phyloP scores from a whole-genome alignment of 1,284 basidiomycete species.

The Pulchroboletus neoregius region DNA sequence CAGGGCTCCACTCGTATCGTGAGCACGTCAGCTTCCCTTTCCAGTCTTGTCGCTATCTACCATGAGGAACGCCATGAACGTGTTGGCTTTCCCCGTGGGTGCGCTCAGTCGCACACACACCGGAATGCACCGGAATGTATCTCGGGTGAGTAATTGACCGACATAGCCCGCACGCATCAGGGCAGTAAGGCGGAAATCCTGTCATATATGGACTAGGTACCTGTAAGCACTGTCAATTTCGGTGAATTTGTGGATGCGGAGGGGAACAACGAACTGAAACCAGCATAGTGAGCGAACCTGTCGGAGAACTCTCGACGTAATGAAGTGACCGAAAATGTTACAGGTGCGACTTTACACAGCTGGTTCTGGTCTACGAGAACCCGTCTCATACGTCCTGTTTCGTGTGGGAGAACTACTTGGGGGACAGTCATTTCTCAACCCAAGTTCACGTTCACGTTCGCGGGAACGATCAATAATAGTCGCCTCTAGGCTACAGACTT shows the following conservation, averaged over 20 bases:
- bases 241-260: constrained; percentile 1
- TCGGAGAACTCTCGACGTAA: no score
- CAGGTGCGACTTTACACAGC: background rate
- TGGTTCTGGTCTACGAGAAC: background rate
- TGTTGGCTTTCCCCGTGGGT: background rate
- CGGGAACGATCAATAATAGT: background rate
- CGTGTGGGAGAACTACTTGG: background rate
- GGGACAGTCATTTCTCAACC: background rate
- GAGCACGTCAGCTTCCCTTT: background rate
- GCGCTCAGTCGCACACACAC: constrained; percentile 1
- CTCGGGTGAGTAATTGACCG: constrained; percentile 7
- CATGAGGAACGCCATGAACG: background rate
- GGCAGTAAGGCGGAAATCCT: constrained; percentile 3
- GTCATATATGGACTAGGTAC: background rate
- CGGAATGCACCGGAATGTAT: constrained; percentile 1
- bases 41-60: background rate
- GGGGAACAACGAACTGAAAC: constrained; percentile 1
- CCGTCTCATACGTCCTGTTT: background rate
- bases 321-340: background rate
- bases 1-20: background rate
- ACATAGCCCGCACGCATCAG: background rate
- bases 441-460: background rate
- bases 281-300: background rate
- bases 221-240: constrained; percentile 4
- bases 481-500: background rate